Conservation (phyloP, 768 basidiomycete genomes). For the Mycena olivaceomarginata region DNA sequence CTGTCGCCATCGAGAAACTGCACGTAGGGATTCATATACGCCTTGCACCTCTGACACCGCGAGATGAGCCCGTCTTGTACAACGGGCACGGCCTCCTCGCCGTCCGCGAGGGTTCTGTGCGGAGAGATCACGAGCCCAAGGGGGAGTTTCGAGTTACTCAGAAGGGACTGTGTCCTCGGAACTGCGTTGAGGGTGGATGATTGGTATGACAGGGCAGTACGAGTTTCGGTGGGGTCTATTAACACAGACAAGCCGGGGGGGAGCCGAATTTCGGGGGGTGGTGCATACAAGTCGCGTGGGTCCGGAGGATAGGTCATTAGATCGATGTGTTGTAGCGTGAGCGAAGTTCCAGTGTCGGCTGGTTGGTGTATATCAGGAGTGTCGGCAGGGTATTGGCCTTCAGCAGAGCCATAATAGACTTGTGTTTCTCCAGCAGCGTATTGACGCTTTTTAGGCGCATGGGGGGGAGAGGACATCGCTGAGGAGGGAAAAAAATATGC, state of each 20-base stretch:
- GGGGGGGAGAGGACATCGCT: constrained; percentile 12
- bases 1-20: constrained; percentile 81
- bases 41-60: constrained; percentile 74
- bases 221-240: neutral
- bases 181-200: constrained; percentile 75
- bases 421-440: constrained; percentile 77
- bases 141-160: constrained; percentile 76
- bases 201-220: constrained; percentile 69
- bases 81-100: constrained; percentile 67
- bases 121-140: constrained; percentile 76
- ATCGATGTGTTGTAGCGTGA: constrained; percentile 71
- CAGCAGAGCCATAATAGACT: constrained; percentile 62
- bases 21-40: constrained; percentile 82
- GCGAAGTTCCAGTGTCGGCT: constrained; percentile 59
- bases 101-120: constrained; percentile 70
- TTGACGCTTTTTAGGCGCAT: constrained; percentile 65
- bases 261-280: constrained; percentile 73
- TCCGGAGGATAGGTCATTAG: constrained; percentile 76
- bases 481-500: neutral
- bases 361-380: constrained; percentile 19
- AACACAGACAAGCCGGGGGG: constrained; percentile 63
- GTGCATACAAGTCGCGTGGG: constrained; percentile 69
- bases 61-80: constrained; percentile 77
- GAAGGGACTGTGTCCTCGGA: constrained; percentile 71
- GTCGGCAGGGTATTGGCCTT: constrained; percentile 38